Conservation (phyloP, 129 eudicot genomes). For the Mikania micrantha region DNA sequence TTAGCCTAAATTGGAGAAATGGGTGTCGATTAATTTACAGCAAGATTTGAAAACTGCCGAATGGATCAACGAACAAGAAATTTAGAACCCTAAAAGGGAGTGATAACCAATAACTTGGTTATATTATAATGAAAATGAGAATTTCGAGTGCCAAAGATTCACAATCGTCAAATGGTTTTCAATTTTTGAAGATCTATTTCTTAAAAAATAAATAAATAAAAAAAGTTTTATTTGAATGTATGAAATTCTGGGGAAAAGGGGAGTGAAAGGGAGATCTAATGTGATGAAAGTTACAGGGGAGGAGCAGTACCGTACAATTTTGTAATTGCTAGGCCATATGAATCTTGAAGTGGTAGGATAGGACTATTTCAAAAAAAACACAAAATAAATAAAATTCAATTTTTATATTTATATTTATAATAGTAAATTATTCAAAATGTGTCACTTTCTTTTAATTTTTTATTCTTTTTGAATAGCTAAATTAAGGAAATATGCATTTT, state of each 20-base stretch:
- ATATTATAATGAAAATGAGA: not conserved
- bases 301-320: conserved; percentile 20
- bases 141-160: conserved; percentile 17
- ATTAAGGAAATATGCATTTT: too few relatives aligned
- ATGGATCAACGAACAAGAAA: conserved; percentile 8
- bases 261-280: conserved; percentile 13
- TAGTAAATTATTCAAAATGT: not conserved
- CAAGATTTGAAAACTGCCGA: conserved; percentile 9
- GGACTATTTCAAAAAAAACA: not conserved
- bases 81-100: conserved; percentile 31
- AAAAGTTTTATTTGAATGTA: conserved; percentile 1
- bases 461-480: too few relatives aligned
- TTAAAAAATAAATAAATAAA: conserved; percentile 1
- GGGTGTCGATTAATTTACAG: conserved; percentile 15
- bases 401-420: not conserved
- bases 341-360: conserved; percentile 18
- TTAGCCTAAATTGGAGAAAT: conserved; percentile 13
- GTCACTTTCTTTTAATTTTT: too few relatives aligned
- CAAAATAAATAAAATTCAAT: not conserved
- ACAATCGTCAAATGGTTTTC: conserved; percentile 20
- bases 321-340: not conserved
- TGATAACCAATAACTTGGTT: conserved; percentile 19
- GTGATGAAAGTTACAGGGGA: conserved; percentile 23
- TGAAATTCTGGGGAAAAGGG: conserved; percentile 11
- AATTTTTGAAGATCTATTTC: conserved; percentile 8